Evolutionary conservation across 306 rosid species (phyloP).

Genomic region (Styphnolobium japonicum): DNA sequence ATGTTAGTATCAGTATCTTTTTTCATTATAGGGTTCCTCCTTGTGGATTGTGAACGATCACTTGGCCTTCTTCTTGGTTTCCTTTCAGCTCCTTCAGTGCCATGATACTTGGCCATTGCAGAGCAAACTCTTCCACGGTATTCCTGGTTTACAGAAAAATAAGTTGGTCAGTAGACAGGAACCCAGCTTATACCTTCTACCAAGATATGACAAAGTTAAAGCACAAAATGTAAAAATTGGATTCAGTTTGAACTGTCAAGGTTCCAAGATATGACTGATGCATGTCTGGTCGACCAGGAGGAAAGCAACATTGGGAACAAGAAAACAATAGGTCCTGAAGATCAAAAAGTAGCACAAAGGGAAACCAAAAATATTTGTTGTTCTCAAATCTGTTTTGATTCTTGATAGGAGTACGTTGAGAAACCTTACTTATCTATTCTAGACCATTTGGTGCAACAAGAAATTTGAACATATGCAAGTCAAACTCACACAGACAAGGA

Average conservation of each 20-base stretch:
- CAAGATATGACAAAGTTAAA: not conserved
- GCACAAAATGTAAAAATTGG: not conserved
- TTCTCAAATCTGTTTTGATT: not conserved
- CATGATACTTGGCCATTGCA: constrained; percentile 69
- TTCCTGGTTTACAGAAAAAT: constrained; percentile 43
- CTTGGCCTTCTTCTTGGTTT: constrained; percentile 62
- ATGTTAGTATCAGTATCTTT: constrained; percentile 21
- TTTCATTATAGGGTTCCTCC: constrained; percentile 48
- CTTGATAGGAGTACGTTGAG: not conserved
- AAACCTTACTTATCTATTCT: not conserved
- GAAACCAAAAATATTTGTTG: not conserved
- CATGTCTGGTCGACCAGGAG: not conserved
- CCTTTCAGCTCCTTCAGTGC: constrained; percentile 55
- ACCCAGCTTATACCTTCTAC: not conserved
- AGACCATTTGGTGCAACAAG: not conserved
- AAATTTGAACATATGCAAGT: not conserved
- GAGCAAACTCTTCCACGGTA: constrained; percentile 77
- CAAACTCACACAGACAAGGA: not conserved
- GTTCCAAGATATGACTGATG: not conserved
- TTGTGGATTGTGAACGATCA: constrained; percentile 27
- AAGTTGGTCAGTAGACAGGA: not conserved
- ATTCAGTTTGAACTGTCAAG: not conserved
- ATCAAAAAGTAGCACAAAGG: not conserved
- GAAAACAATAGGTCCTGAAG: not conserved
- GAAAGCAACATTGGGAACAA: not conserved